Percentiles rank a stretch among this genome's conserved stretches.
phyloP scores from a whole-genome alignment of 208 protist species.

The Leishmania gerbilli region DNA sequence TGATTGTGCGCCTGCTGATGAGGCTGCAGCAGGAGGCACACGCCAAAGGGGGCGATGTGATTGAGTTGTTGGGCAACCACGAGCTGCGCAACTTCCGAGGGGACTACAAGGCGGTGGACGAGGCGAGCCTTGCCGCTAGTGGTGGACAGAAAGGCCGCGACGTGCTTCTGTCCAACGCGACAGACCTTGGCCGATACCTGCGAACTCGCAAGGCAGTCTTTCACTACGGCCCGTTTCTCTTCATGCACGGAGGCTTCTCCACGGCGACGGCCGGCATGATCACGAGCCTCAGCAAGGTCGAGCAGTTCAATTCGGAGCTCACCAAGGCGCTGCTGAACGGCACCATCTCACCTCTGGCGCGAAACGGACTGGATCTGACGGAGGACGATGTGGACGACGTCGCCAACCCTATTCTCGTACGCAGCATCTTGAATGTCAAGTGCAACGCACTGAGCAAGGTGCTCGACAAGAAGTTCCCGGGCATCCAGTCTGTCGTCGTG shows the following conservation, averaged over 20 bases:
- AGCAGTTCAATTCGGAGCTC: conserved; percentile 80
- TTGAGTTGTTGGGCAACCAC: conserved; percentile 92
- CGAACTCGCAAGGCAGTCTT: conserved; percentile 78
- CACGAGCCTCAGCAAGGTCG: conserved; percentile 68
- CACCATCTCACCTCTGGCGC: conserved; percentile 64
- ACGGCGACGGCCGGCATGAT: conserved; percentile 69
- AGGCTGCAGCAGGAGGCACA: conserved; percentile 68
- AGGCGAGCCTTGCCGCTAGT: conserved; percentile 41
- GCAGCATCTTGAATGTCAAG: conserved; percentile 82
- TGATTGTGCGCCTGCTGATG: conserved; percentile 84
- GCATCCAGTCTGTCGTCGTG: conserved; percentile 86
- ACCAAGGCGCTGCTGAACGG: conserved; percentile 62
- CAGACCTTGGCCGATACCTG: conserved; percentile 71
- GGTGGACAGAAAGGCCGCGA: conserved; percentile 66
- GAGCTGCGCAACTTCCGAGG: conserved; percentile 91
- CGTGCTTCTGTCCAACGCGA: conserved; percentile 67
- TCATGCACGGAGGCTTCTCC: conserved; percentile 93
- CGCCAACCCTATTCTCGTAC: conserved; percentile 85
- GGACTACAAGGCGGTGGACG: conserved; percentile 78
- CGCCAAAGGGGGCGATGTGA: conserved; percentile 72
- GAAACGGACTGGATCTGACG: conserved; percentile 55
- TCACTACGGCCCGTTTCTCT: conserved; percentile 84
- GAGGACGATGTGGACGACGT: conserved; percentile 76
- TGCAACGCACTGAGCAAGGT: conserved; percentile 70
- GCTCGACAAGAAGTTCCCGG: conserved; percentile 72